phyloP scores from a whole-genome alignment of 2,329 filamentous ascomycete species.

The Penicillium decumbens region DNA sequence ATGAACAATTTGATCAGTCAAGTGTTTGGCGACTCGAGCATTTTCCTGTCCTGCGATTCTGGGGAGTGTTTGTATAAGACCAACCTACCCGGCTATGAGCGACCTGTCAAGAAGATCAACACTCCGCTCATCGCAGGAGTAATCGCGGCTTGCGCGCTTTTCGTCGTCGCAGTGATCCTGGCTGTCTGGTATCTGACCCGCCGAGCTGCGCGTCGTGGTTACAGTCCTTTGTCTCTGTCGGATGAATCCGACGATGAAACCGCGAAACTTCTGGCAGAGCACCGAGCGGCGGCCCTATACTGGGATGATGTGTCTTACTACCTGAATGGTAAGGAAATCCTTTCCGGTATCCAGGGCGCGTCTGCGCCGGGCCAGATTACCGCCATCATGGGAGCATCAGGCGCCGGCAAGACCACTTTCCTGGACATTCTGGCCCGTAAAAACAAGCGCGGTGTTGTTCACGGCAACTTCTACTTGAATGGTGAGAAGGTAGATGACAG shows the following conservation, averaged over 20 bases:
- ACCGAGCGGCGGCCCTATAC: constrained; percentile 82
- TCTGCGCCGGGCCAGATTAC: constrained; percentile 94
- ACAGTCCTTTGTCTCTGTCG: constrained; percentile 67
- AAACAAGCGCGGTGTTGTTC: constrained; percentile 79
- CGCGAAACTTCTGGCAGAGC: constrained; percentile 80
- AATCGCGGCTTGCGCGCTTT: constrained; percentile 79
- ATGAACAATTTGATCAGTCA: constrained; percentile 87
- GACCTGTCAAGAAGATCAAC: constrained; percentile 90
- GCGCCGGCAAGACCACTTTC: constrained; percentile 95
- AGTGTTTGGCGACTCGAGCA: constrained; percentile 89
- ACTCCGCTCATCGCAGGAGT: constrained; percentile 92
- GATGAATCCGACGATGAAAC: constrained; percentile 88
- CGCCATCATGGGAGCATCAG: constrained; percentile 97
- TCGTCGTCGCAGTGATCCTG: constrained; percentile 81
- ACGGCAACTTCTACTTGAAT: constrained; percentile 85
- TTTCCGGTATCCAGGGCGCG: constrained; percentile 73
- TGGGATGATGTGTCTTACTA: constrained; percentile 85
- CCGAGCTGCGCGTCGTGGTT: constrained; percentile 57
- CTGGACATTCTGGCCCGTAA: constrained; percentile 93
- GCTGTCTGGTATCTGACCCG: constrained; percentile 83
- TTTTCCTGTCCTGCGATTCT: constrained; percentile 72
- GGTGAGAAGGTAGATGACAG: constrained; percentile 80
- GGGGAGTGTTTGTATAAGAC: constrained; percentile 93
- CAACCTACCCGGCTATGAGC: constrained; percentile 83
- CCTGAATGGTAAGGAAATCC: constrained; percentile 81